These are phyloP conservation scores for Fusarium poae DNA, from an alignment of 2,329 filamentous ascomycete genomes.

Conservation along the genomic window DNA sequence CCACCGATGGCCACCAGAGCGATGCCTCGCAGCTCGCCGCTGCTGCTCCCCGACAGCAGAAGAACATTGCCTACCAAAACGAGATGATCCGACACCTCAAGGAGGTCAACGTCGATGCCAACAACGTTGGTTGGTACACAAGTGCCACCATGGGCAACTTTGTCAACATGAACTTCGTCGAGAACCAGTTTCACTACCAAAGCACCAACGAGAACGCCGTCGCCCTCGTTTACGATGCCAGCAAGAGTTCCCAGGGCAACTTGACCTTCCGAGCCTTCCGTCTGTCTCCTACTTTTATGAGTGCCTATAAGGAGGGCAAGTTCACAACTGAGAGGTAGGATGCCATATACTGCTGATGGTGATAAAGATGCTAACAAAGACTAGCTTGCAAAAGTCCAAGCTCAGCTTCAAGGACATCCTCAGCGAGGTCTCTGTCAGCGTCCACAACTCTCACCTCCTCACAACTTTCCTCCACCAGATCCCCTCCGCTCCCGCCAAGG, in stretches of 20 bases:
- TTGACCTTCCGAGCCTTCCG: constrained; percentile 92
- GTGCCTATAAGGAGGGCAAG: constrained; percentile 94
- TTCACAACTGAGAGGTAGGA: constrained; percentile 94
- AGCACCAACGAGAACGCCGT: constrained; percentile 92
- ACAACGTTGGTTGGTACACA: constrained; percentile 98
- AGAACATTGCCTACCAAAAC: constrained; percentile 87
- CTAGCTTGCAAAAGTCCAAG: constrained; percentile 92
- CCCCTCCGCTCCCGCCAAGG: constrained; percentile 71
- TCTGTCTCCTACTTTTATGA: constrained; percentile 87
- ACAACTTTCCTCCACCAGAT: constrained; percentile 96
- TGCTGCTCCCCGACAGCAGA: constrained; percentile 91
- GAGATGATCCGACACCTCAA: constrained; percentile 98
- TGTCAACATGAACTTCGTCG: constrained; percentile 92
- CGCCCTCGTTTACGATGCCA: constrained; percentile 93
- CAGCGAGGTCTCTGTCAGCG: constrained; percentile 85
- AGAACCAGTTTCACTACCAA: constrained; percentile 98
- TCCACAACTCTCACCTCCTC: constrained; percentile 98
- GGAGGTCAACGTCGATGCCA: constrained; percentile 98
- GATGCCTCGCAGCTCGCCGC: constrained; percentile 82
- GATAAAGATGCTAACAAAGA: constrained; percentile 28
- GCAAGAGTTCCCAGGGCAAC: constrained; percentile 91
- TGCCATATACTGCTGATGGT: not conserved
- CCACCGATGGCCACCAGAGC: constrained; percentile 79
- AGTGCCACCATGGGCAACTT: constrained; percentile 99
- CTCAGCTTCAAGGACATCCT: constrained; percentile 95